Conservation (phyloP, 2,329 filamentous ascomycete species). For the Xylaria digitata region DNA sequence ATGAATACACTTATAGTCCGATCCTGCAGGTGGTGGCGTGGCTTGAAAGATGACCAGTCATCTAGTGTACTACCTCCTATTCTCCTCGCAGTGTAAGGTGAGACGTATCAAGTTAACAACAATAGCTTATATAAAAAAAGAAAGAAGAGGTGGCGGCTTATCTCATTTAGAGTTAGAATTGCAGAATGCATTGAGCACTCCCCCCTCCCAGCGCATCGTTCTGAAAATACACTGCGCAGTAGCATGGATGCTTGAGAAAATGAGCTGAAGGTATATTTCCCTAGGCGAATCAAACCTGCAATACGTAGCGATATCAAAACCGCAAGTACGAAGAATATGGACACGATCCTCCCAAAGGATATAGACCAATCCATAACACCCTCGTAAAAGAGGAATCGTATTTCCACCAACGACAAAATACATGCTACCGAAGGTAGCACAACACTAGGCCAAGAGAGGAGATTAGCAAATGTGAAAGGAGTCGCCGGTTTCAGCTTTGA, state of each 20-base stretch:
- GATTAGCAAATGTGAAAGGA: background rate
- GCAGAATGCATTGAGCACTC: background rate
- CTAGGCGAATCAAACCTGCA: background rate
- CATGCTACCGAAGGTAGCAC: conserved; percentile 10
- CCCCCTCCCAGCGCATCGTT: background rate
- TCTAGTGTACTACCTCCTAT: background rate
- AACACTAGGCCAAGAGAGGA: conserved; percentile 28
- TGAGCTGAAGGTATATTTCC: background rate
- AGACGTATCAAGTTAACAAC: background rate
- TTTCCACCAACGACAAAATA: conserved; percentile 15
- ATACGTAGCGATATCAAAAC: background rate
- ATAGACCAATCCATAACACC: no score
- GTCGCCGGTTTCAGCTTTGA: conserved; percentile 21
- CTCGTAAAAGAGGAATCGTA: background rate
- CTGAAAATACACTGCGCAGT: background rate
- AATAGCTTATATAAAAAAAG: background rate
- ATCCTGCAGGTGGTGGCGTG: background rate
- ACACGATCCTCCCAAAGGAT: background rate
- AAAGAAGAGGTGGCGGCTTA: background rate
- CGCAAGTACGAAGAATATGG: background rate
- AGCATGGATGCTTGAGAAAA: background rate
- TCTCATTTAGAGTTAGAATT: background rate
- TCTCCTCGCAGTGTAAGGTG: no score
- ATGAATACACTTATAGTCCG: background rate
- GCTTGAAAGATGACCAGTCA: background rate